These are phyloP conservation scores for Bidens hawaiensis DNA, from an alignment of 140 eudicot genomes.

Conservation along the genomic window DNA sequence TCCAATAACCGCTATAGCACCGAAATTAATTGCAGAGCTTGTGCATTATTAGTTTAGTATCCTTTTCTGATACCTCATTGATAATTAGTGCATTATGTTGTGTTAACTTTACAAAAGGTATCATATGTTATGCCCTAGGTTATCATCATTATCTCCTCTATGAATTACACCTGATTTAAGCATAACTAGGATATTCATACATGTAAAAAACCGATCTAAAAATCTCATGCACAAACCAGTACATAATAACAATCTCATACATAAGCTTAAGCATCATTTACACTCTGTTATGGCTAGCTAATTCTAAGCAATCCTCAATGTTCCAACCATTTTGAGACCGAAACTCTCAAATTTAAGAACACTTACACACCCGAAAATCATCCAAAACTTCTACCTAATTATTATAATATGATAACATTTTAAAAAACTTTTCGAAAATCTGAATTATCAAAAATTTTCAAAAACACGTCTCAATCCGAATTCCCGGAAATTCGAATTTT, in stretches of 20 bases:
- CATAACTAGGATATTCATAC: background rate
- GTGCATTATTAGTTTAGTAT: background rate
- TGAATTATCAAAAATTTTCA: too few species aligned
- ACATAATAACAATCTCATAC: background rate
- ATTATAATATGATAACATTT: too few species aligned
- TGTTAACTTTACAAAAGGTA: background rate
- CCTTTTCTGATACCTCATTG: background rate
- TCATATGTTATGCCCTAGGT: background rate
- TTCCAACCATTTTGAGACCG: background rate
- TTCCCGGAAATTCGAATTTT: too few species aligned
- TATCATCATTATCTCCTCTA: background rate
- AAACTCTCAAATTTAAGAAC: too few species aligned
- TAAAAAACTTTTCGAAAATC: too few species aligned
- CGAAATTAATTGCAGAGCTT: too few species aligned
- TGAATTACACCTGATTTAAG: too few species aligned
- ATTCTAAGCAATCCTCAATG: too few species aligned
- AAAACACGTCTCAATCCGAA: too few species aligned
- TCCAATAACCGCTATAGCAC: too few species aligned
- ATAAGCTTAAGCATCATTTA: background rate
- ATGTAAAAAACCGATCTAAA: background rate
- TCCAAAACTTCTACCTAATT: too few species aligned
- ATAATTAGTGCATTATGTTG: background rate
- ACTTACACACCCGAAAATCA: too few species aligned
- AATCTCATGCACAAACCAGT: background rate
- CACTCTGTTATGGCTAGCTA: background rate